Base-by-base conservation (phyloP, 2,329 filamentous ascomycete species). In the Aspergillus brunneoviolaceus region DNA sequence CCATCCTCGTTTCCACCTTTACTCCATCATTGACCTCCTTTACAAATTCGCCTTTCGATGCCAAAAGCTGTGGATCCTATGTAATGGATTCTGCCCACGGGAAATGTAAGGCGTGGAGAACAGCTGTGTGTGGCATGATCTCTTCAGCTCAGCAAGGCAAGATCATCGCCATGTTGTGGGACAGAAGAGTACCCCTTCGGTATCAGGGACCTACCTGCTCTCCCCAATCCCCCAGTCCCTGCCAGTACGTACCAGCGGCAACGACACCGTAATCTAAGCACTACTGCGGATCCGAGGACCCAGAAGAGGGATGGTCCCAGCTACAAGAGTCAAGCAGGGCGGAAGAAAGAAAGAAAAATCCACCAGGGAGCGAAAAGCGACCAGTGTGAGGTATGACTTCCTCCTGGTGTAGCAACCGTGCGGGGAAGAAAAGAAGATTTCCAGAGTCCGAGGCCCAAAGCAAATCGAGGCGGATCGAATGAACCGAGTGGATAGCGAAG, bases 341-440 rank as follows among this genome's bases (percentile, higher is more conserved):
- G 39, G 21, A 27, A 51, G 16, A 31, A 21, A 48, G 29, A 53
- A 53, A 14, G 16, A 27, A 35, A 12, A 35, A 35, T 16, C 11
- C 33, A 29, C 33, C 33, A 35, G 14, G 14, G 33, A 12, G 33
- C 33, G 33, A 35, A 29, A 27, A 49, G 19, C 16, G 3, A 25
- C 16, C 25, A 21, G 19, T 16, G 4, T 16, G 47, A 5, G n/a
- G 47, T 49, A 49, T 49, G 4, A 23, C 23, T 49, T 49, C 19
- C 19, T 50, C 9, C 27, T 25, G 4, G 45, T 31, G 50, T 63
- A 59, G 58, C 61, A 63, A 62, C 61, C 61, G 65, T 67, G 65
- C 64, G 65, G 65, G 65, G 65, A 19, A 65, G 64, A 45, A 65
- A 54, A 63, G 63, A 60, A 59, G 64, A 66, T 67, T 45, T 19